phyloP scores from a whole-genome alignment of 257 asterid genomes.

The Solanum raphanifolium region DNA sequence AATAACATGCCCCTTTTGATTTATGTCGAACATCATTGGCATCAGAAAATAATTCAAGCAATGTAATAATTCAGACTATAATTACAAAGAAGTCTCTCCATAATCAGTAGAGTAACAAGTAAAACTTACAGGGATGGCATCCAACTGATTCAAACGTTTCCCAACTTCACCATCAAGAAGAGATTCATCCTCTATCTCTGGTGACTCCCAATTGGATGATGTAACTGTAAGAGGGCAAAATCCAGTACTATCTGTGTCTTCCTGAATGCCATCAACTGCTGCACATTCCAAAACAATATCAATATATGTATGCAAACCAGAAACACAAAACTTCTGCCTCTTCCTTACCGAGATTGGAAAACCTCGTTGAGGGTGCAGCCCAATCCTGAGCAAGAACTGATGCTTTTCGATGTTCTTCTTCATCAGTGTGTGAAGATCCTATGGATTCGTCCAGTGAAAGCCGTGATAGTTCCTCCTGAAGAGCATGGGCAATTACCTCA shows the following conservation, averaged over 20 bases:
- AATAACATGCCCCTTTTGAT: neutral
- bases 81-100: neutral
- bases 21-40: neutral
- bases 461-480: conserved; percentile 71
- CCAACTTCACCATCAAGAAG: conserved; percentile 82
- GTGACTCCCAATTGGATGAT: conserved; percentile 16
- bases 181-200: conserved; percentile 67
- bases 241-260: conserved; percentile 24
- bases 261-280: conserved; percentile 17
- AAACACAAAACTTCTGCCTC: neutral
- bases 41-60: neutral
- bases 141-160: conserved; percentile 66
- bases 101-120: neutral
- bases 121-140: conserved; percentile 64
- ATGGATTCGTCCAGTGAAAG: conserved; percentile 36
- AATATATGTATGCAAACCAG: neutral
- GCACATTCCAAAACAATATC: neutral
- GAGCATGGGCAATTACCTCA: conserved; percentile 62
- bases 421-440: conserved; percentile 24
- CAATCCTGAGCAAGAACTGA: conserved; percentile 70
- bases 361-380: conserved; percentile 42
- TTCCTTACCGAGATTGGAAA: conserved; percentile 27
- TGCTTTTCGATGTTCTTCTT: conserved; percentile 34
- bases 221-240: conserved; percentile 11
- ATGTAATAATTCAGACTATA: neutral